These are phyloP conservation scores for Phytopythium vexans DNA, from an alignment of 352 stramenopile species.

Conservation along the genomic window DNA sequence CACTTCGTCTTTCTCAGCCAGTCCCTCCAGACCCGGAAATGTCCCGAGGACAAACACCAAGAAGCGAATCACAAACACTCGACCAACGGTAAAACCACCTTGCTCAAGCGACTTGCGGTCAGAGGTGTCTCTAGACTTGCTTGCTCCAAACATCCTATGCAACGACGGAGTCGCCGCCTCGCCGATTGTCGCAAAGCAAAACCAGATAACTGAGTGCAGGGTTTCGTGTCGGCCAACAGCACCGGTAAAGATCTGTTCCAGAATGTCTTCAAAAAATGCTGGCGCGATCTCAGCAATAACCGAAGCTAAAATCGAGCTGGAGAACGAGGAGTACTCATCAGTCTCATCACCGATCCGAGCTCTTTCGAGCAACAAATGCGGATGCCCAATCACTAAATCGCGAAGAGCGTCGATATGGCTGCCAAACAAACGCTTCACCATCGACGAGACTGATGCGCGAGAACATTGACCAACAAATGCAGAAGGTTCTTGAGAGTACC, in stretches of 20 bases:
- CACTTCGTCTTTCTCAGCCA: slow-evolving; percentile 61
- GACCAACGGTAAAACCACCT: slow-evolving; percentile 7
- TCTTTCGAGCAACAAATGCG: slow-evolving; percentile 49
- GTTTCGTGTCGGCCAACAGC: slow-evolving; percentile 52
- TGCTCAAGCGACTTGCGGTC: background rate
- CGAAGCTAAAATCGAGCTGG: slow-evolving; percentile 44
- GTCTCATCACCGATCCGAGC: background rate
- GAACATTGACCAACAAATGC: slow-evolving; percentile 25
- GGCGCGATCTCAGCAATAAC: slow-evolving; percentile 42
- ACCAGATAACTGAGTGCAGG: slow-evolving; percentile 41
- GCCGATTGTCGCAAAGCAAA: slow-evolving; percentile 57
- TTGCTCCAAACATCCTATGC: slow-evolving; percentile 21
- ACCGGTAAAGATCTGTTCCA: slow-evolving; percentile 56
- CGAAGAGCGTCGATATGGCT: slow-evolving; percentile 49
- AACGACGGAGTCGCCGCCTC: slow-evolving; percentile 25
- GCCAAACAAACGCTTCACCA: slow-evolving; percentile 33
- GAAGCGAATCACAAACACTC: slow-evolving; percentile 55
- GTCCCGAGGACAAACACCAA: slow-evolving; percentile 62
- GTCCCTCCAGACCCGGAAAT: slow-evolving; percentile 41
- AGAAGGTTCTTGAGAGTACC: background rate
- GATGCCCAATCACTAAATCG: slow-evolving; percentile 55
- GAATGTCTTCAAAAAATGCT: slow-evolving; percentile 36
- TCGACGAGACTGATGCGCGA: slow-evolving; percentile 29
- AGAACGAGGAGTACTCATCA: slow-evolving; percentile 8
- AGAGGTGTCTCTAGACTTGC: background rate